phyloP scores from a whole-genome alignment of 2,329 filamentous ascomycete genomes.

The Colletotrichum incanum region DNA sequence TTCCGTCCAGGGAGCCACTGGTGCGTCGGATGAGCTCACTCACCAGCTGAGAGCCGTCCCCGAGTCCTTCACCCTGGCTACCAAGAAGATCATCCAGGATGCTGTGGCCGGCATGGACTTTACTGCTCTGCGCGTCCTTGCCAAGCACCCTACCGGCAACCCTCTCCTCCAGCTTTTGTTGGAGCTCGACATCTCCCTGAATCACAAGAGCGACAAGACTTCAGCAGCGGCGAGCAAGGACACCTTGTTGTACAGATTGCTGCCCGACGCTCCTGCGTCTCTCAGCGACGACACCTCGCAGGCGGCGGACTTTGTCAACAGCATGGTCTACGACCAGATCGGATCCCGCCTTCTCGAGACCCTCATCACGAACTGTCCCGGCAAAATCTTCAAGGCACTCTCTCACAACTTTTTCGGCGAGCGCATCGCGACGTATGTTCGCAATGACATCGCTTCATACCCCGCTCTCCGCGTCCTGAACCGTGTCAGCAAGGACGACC shows the following conservation, averaged over 20 bases:
- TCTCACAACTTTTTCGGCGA: slow-evolving; percentile 86
- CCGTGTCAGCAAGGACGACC: slow-evolving; percentile 88
- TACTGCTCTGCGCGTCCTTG: slow-evolving; percentile 85
- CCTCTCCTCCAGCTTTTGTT: slow-evolving; percentile 93
- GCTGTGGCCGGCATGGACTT: slow-evolving; percentile 83
- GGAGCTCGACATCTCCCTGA: slow-evolving; percentile 85
- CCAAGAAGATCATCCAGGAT: slow-evolving; percentile 86
- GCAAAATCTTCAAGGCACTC: slow-evolving; percentile 91
- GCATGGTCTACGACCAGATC: slow-evolving; percentile 90
- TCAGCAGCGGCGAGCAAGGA: slow-evolving; percentile 57
- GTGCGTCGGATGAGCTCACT: slow-evolving; percentile 54
- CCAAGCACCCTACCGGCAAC: slow-evolving; percentile 91
- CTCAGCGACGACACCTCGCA: slow-evolving; percentile 81
- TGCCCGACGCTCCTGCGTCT: slow-evolving; percentile 82
- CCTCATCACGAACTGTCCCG: slow-evolving; percentile 84
- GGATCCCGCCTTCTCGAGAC: slow-evolving; percentile 93
- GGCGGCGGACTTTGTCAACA: slow-evolving; percentile 84
- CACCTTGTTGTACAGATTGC: slow-evolving; percentile 80
- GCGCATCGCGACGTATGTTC: slow-evolving; percentile 83
- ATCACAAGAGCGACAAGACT: slow-evolving; percentile 76
- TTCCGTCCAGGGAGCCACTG: slow-evolving; percentile 70
- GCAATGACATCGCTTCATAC: slow-evolving; percentile 93
- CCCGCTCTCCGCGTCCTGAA: slow-evolving; percentile 87
- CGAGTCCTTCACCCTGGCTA: slow-evolving; percentile 80
- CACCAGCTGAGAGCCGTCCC: slow-evolving; percentile 75